Conservation (phyloP, 176 grass and related monocot species). For the Eleusine indica region DNA sequence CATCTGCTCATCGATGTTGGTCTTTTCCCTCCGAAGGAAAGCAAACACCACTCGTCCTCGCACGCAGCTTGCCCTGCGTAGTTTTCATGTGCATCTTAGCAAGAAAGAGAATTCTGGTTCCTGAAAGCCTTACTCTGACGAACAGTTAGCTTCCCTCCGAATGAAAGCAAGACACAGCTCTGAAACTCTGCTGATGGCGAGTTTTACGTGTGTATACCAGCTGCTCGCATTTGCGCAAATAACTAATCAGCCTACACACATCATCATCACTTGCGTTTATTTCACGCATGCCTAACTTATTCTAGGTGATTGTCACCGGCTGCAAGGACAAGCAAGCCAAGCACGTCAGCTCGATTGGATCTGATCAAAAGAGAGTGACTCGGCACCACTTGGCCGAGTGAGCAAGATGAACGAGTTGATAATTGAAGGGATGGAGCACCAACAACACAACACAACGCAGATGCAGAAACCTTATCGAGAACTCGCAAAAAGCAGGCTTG, state of each 20-base stretch:
- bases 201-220: not conserved
- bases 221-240: not conserved
- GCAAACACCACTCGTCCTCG: not conserved
- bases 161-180: not conserved
- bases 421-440: not conserved
- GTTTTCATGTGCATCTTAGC: not conserved
- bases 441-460: not conserved
- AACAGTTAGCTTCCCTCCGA: not conserved
- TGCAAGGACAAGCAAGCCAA: constrained; percentile 29
- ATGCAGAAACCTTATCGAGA: not conserved
- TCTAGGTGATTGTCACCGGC: not conserved
- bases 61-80: no score
- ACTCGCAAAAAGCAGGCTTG: not conserved
- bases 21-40: not conserved
- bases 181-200: not conserved
- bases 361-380: constrained; percentile 30
- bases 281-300: not conserved
- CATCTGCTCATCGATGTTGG: no score
- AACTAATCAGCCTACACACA: not conserved
- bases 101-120: not conserved
- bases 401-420: not conserved
- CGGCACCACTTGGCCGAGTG: constrained; percentile 12
- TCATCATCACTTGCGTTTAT: constrained; percentile 25
- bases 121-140: not conserved
- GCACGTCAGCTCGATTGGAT: constrained; percentile 10